Evolutionary conservation across 306 rosid genomes (phyloP), one percentile per base, ranked within the genome.

Genomic region (Arachis stenosperma): DNA sequence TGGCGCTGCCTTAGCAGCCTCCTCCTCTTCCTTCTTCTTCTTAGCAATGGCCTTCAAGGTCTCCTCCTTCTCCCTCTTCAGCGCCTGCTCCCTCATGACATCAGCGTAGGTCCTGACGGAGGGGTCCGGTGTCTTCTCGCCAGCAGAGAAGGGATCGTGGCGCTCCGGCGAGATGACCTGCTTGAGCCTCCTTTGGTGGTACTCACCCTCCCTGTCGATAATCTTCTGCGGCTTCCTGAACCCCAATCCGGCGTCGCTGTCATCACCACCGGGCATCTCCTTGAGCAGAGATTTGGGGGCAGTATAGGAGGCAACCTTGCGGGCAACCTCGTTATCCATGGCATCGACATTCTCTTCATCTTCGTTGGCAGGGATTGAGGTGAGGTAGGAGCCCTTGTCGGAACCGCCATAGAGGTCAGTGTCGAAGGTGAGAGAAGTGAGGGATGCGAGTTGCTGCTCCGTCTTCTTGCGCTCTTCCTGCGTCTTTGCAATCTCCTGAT

Each of bases 401-500:
- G 52, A 58, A 1, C 59, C 83, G 6, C 83, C 83, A 29, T 79
- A 79, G 65, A 79, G 83, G 73, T 79, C 83, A 13, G 75, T 79
- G n/a, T 79, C 83, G 75, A 73, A 79, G n/a, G 78, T 79, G 43
- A 33, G 37, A 33, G 37, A 33, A 33, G 37, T 33, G 37, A 79
- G 78, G n/a, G 82, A 79, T 0, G 78, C 78, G 42, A 79, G 83
- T 51, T 79, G 65, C 48, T 79, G 78, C 47, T 73, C 83, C 83
- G 86, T 42, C 81, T 61, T 89, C 78, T 59, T 79, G 0, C 78
- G 77, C 51, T 93, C 98, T 42, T 93, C 97, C 81, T 93, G 97
- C 13, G 96, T 87, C 75, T 84, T 93, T 17, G 89, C 93, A n/a
- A 93, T 90, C 76, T 92, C 94, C 0, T 83, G 80, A 73, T 90